Evolutionary conservation across 192 early-diverging fungal genomes (phyloP).

Genomic region (Rhizophagus sp.): DNA sequence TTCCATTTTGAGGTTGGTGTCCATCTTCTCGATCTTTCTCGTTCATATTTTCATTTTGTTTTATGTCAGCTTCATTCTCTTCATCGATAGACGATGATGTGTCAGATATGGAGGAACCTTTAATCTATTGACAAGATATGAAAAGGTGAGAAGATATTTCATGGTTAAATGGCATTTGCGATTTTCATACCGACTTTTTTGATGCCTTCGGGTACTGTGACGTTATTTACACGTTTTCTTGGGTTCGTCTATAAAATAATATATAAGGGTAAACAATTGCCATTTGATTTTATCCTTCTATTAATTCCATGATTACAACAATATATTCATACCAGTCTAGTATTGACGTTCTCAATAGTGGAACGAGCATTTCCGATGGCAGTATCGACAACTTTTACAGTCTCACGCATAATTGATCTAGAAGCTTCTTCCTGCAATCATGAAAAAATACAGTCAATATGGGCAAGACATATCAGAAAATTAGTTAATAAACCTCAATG

Average conservation of each 20-base stretch:
- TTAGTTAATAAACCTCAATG: constrained; percentile 17
- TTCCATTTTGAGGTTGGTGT: no score
- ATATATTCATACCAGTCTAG: constrained; percentile 19
- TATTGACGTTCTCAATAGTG: constrained; percentile 26
- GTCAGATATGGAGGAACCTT: no score
- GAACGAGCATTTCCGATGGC: constrained; percentile 24
- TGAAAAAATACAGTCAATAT: constrained; percentile 28
- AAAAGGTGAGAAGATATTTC: constrained; percentile 1
- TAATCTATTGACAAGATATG: not conserved
- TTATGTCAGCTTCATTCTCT: not conserved
- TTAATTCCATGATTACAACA: not conserved
- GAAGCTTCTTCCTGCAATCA: not conserved
- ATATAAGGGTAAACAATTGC: constrained; percentile 28
- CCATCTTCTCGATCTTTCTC: no score
- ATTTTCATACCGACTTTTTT: not conserved
- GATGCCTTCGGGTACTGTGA: constrained; percentile 15
- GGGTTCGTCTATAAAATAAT: constrained; percentile 26
- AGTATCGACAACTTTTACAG: constrained; percentile 21
- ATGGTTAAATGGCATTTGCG: not conserved
- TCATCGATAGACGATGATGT: not conserved
- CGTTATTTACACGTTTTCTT: constrained; percentile 27
- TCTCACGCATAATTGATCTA: constrained; percentile 11
- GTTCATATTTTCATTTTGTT: no score
- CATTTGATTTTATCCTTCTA: not conserved
- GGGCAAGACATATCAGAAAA: not conserved